Evolutionary conservation across 2,329 filamentous ascomycete species (phyloP), one percentile per base, ranked within the genome.

Genomic region (Fusarium sp.): DNA sequence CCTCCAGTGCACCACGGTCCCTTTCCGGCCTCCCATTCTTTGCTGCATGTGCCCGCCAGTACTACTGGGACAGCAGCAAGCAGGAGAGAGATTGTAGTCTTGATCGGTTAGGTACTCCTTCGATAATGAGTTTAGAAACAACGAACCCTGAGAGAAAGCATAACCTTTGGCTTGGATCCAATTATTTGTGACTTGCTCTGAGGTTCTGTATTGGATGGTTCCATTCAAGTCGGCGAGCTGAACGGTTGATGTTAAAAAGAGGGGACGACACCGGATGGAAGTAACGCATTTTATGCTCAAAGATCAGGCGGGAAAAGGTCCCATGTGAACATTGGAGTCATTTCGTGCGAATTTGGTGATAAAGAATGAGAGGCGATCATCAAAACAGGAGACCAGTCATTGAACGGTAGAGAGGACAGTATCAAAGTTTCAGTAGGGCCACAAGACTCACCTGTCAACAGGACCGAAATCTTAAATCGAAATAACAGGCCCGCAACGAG

Each of bases 331-430:
- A 12, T n/a, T 37, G 18, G 34, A n/a, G 34, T 37, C 2, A 12
- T 37, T 0, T 37, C 5, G 34, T 37, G 18, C 3, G 4, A n/a
- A n/a, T 37, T n/a, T 4, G 34, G 34, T n/a, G 10, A 37, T 7
- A 3, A 7, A 37, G 0, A 2, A 37, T n/a, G 18, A 37, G 34
- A 37, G 34, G 34, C 18, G 0, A n/a, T 37, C 2, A 0, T n/a
- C 18, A 7, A 37, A n/a, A 37, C 2, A n/a, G 34, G 34, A 3
- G 18, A 37, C 34, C 34, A 37, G 10, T 37, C 18, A 37, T n/a
- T 37, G 34, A 34, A 34, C 34, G 9, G 34, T n/a, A 37, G 18
- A 37, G 9, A 37, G 34, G 34, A 37, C 18, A 18, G 18, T 37
- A 37, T 12, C 10, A 37, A 37, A 37, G 34, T n/a, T n/a, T n/a